Evolutionary conservation across 73 alveolate species (phyloP), one percentile per base, ranked within the genome.

Genomic region (Stentor roeselii): DNA sequence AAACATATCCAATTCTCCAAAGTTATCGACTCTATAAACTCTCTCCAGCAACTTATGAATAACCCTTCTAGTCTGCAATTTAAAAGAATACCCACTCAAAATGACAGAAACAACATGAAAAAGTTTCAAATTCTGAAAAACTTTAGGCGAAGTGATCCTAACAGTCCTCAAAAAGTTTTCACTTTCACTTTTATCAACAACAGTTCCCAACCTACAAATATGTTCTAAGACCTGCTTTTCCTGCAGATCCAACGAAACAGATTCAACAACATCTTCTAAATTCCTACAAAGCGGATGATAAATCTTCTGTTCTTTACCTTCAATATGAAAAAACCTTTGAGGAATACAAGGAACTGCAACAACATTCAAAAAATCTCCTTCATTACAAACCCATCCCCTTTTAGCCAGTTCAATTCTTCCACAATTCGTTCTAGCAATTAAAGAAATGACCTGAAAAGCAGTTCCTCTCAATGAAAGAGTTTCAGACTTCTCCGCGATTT

Each of bases 401-500:
- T 76, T 76, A 1, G 34, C 30, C 6, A 76, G 67, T 40, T 76
- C 84, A 37, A 21, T 21, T 76, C 84, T 76, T 1, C 84, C 84
- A n/a, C 14, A 30, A 15, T 34, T 21, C 6, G 84, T 21, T 76
- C 59, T 76, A 0, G 75, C 34, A 36, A 76, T 14, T n/a, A 76
- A 34, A 2, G 75, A 39, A n/a, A 76, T 14, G 39, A 67, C 67
- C 39, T 76, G 74, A 37, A 76, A n/a, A 21, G 75, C 60, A 37
- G 84, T 76, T 15, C 84, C 84, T 76, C 84, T 15, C 38, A 76
- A 39, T 15, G 84, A 76, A 14, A 76, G 67, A 15, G 39, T 35
- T 76, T 14, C 30, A 14, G 78, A 21, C 2, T 39, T 15, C 2
- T 39, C 84, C 0, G 84, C 84, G 1, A 67, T 67, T 21, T 67